Evolutionary conservation across 164 flowering plant species (phyloP).

Genomic region (Macadamia tetraphylla): DNA sequence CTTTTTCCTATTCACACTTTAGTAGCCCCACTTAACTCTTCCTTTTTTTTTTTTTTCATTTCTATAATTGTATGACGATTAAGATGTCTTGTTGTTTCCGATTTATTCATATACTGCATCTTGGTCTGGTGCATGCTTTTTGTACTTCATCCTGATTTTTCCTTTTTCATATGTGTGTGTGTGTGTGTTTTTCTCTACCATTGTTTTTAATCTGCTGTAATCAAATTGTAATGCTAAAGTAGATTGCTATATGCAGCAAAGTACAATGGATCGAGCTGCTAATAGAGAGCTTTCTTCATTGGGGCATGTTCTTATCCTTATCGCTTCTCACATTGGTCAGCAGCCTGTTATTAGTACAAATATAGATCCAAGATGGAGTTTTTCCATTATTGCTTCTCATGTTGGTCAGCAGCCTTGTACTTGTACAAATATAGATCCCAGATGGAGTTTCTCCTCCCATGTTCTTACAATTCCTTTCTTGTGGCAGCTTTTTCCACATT

Average conservation of each 20-base stretch:
- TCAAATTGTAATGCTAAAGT: slow-evolving; percentile 8
- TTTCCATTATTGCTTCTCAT: slow-evolving; percentile 50
- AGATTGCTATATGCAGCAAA: slow-evolving; percentile 35
- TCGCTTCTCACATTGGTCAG: slow-evolving; percentile 60
- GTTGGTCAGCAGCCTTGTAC: slow-evolving; percentile 50
- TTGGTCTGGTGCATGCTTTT: no score
- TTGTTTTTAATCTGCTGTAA: background rate
- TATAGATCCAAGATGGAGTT: slow-evolving; percentile 56
- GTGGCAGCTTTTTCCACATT: slow-evolving; percentile 64
- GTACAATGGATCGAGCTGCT: slow-evolving; percentile 17
- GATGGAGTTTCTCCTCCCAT: slow-evolving; percentile 68
- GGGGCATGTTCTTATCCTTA: slow-evolving; percentile 49
- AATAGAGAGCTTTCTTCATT: slow-evolving; percentile 38
- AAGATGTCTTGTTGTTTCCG: no score
- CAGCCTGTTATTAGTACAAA: slow-evolving; percentile 47
- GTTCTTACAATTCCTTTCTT: slow-evolving; percentile 82
- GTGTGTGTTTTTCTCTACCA: background rate
- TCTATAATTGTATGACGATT: no score
- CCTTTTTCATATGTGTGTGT: no score
- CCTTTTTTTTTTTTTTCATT: no score
- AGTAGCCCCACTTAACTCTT: no score
- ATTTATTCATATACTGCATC: no score
- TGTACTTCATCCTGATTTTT: no score
- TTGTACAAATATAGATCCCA: slow-evolving; percentile 51
- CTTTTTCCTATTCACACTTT: no score